Conservation (phyloP, 179 eudicot genomes). For the Spinacia oleracea region DNA sequence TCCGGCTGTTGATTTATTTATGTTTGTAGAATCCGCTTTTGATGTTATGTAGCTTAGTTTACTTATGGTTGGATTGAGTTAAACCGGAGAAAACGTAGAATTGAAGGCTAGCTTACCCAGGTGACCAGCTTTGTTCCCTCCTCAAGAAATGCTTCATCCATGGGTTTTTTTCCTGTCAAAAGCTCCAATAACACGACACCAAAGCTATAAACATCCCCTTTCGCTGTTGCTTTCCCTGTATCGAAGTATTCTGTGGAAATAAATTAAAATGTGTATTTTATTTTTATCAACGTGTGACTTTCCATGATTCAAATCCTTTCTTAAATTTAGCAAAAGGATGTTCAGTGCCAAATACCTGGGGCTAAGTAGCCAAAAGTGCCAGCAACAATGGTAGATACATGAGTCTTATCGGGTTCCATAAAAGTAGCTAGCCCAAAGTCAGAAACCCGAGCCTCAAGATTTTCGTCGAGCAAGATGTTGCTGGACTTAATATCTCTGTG, state of each 20-base stretch:
- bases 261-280: not conserved
- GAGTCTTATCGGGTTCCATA: slow-evolving; percentile 86
- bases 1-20: not conserved
- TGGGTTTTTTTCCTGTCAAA: slow-evolving; percentile 85
- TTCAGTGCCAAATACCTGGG: slow-evolving; percentile 53
- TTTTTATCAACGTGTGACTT: not conserved
- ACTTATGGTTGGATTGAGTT: not conserved
- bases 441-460: slow-evolving; percentile 83
- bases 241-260: slow-evolving; percentile 78
- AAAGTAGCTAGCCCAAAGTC: slow-evolving; percentile 93
- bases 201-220: slow-evolving; percentile 93
- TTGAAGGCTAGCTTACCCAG: slow-evolving; percentile 54
- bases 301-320: not conserved
- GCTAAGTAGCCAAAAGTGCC: slow-evolving; percentile 97
- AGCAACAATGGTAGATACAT: slow-evolving; percentile 79
- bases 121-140: slow-evolving; percentile 92
- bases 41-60: not conserved
- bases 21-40: not conserved
- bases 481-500: slow-evolving; percentile 94
- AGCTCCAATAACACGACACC: slow-evolving; percentile 89
- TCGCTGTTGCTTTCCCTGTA: slow-evolving; percentile 88
- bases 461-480: slow-evolving; percentile 76
- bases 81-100: not conserved
- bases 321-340: not conserved
- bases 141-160: slow-evolving; percentile 77